A percentile compares a stretch with the other conserved stretches of the same genome.
These are phyloP conservation scores for Pyrenochaeta sp. DNA, from an alignment of 2,329 filamentous ascomycete genomes.

Conservation along the genomic window DNA sequence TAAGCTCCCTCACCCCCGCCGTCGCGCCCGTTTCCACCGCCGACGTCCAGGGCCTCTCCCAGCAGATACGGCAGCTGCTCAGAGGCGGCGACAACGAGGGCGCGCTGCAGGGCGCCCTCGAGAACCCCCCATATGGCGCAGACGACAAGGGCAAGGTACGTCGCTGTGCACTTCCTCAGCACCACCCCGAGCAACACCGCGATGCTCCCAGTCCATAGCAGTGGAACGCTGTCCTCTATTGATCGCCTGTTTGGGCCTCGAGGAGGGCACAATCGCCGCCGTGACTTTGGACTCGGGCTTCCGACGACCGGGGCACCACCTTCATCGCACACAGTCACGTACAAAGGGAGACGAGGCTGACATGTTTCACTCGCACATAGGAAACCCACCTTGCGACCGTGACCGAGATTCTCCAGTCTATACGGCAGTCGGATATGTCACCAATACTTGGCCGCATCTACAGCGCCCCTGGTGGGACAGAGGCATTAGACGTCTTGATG, in stretches of 20 bases:
- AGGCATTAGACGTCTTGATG: constrained; percentile 91
- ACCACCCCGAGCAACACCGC: constrained; percentile 10
- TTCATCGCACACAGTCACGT: constrained; percentile 27
- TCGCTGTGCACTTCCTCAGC: constrained; percentile 27
- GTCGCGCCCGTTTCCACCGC: constrained; percentile 76
- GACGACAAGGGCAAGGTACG: constrained; percentile 62
- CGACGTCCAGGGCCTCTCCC: constrained; percentile 78
- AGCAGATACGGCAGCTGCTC: constrained; percentile 86
- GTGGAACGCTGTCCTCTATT: constrained; percentile 23
- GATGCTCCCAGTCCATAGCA: constrained; percentile 12
- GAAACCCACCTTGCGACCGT: constrained; percentile 88
- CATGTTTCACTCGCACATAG: constrained; percentile 55
- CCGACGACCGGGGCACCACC: constrained; percentile 29
- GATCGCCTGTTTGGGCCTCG: constrained; percentile 28
- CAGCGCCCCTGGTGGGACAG: constrained; percentile 77
- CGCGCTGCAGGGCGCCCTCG: constrained; percentile 81
- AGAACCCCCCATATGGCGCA: constrained; percentile 77
- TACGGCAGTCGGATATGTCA: constrained; percentile 95
- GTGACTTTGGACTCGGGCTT: constrained; percentile 29
- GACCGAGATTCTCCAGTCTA: constrained; percentile 91
- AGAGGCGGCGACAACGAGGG: constrained; percentile 87
- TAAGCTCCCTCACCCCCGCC: constrained; percentile 79
- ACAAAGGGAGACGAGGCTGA: constrained; percentile 35
- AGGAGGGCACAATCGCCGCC: constrained; percentile 27
- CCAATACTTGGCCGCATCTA: constrained; percentile 85